Evolutionary conservation across 2,329 filamentous ascomycete species (phyloP), one percentile per base, ranked within the genome.

Genomic region (Trichoderma sp.): DNA sequence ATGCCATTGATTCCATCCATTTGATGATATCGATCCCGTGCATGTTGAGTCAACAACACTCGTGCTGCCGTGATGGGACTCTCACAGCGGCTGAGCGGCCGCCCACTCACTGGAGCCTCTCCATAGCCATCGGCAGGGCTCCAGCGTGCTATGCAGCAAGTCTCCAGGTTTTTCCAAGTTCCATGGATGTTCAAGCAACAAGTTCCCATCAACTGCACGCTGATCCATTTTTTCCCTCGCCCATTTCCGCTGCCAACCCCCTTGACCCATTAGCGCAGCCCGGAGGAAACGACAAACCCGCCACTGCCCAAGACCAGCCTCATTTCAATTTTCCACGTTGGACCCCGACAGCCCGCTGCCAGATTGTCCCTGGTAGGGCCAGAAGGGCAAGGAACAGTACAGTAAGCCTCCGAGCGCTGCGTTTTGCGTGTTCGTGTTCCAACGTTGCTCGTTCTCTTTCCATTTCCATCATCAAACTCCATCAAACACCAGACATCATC

Each of bases 291-390:
- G 74, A 71, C n/a, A 56, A 64, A 56, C 56, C 74, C 67, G 73
- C 66, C 73, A 71, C 73, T 71, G 73, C 53, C 31, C 45, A 21
- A 29, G 67, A 50, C 64, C 65, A 68, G 64, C 63, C 56, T 75
- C 74, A 71, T 75, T 75, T 71, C 74, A 75, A 45, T 65, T 75
- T 75, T 72, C 41, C 64, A 59, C 59, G 59, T 63, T 59, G 62
- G 50, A 63, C 18, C 71, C 62, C 45, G 64, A 68, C 45, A 63
- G 50, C 63, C 50, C 45, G 56, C 53, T 14, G 50, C 69, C 41
- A 50, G 53, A n/a, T 41, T 53, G 45, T 53, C 45, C 45, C 45
- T 53, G 45, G 45, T 53, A 53, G 45, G 45, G 45, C 45, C n/a
- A 53, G n/a, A 53, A 53, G 45, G 45, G n/a, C 45, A 21, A 53